These are phyloP conservation scores for Saccharomycopsis babjevae DNA, from an alignment of 805 yeast species.

Conservation along the genomic window DNA sequence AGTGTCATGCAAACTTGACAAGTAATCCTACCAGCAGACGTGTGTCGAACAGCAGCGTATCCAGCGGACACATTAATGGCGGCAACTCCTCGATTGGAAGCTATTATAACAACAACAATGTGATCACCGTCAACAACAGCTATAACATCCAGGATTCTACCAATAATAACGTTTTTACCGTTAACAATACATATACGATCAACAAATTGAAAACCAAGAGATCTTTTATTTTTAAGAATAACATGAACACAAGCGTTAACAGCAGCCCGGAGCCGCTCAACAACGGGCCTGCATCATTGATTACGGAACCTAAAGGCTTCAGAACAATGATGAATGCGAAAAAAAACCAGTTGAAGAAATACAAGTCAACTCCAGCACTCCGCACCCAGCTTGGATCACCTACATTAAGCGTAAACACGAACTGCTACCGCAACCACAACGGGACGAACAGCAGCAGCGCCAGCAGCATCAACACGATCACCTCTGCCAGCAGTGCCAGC, in stretches of 20 bases:
- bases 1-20: background rate
- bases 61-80: constrained; percentile 1
- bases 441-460: background rate
- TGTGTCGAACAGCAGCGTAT: background rate
- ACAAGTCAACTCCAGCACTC: constrained; percentile 9
- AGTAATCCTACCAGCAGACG: background rate
- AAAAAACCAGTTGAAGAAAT: constrained; percentile 7
- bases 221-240: background rate
- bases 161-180: background rate
- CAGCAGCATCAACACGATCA: background rate
- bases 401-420: background rate
- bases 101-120: background rate
- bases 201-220: background rate
- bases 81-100: background rate
- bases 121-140: background rate
- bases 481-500: background rate
- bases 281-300: background rate
- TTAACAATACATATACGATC: background rate
- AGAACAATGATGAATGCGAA: constrained; percentile 8
- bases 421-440: background rate
- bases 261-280: background rate
- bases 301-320: constrained; percentile 1
- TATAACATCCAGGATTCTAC: constrained; percentile 1
- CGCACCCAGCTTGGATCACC: background rate
- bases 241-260: background rate